Evolutionary conservation across 192 early-diverging fungal species (phyloP).

Genomic region (Gamsiella multidivaricata): DNA sequence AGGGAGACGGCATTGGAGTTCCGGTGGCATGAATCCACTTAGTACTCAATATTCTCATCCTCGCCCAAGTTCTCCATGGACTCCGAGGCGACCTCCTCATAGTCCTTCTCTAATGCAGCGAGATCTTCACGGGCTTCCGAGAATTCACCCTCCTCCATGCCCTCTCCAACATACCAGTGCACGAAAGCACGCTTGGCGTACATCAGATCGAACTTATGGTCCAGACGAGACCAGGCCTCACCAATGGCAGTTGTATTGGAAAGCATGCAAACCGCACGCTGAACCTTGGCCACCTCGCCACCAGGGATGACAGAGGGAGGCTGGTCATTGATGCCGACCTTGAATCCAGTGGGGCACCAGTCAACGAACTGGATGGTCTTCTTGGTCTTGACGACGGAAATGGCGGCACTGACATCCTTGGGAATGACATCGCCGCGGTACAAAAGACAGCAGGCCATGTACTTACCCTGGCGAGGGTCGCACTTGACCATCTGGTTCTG

Average conservation of each 20-base stretch:
- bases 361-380: slow-evolving; percentile 98
- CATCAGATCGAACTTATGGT: slow-evolving; percentile 99
- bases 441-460: slow-evolving; percentile 99
- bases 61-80: slow-evolving; percentile 80
- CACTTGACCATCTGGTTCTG: slow-evolving; percentile 99
- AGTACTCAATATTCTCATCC: slow-evolving; percentile 48
- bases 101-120: slow-evolving; percentile 99
- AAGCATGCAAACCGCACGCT: slow-evolving; percentile 97
- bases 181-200: slow-evolving; percentile 99
- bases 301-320: slow-evolving; percentile 73
- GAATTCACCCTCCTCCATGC: slow-evolving; percentile 99
- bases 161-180: slow-evolving; percentile 99
- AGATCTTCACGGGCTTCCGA: slow-evolving; percentile 99
- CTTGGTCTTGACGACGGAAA: slow-evolving; percentile 92
- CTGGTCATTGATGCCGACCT: slow-evolving; percentile 98
- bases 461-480: slow-evolving; percentile 96
- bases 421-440: slow-evolving; percentile 99
- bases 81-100: slow-evolving; percentile 99
- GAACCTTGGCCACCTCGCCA: slow-evolving; percentile 95
- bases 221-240: slow-evolving; percentile 98
- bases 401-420: slow-evolving; percentile 95
- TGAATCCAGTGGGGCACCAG: slow-evolving; percentile 99
- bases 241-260: slow-evolving; percentile 99
- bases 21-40: slow-evolving; percentile 1
- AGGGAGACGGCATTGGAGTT: background rate